phyloP scores from a whole-genome alignment of 1,139 yeast genomes.

The Meyerozyma sp. region DNA sequence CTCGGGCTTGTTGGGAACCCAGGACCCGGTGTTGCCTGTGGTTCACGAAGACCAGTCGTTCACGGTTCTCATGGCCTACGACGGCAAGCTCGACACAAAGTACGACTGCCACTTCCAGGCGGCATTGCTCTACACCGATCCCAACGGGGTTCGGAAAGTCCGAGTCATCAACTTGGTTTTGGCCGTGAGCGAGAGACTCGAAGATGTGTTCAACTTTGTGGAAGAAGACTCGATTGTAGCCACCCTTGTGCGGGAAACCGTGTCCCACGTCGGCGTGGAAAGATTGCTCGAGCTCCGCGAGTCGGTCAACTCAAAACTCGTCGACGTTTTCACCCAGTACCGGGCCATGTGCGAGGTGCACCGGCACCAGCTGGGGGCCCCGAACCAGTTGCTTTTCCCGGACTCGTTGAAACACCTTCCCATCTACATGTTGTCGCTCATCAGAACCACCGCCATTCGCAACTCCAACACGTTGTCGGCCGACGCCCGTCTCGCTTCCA shows the following conservation, averaged over 20 bases:
- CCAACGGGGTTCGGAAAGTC: conserved; percentile 71
- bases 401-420: conserved; percentile 73
- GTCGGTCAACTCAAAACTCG: conserved; percentile 58
- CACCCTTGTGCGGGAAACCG: conserved; percentile 67
- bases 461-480: conserved; percentile 39
- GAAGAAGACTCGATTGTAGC: conserved; percentile 78
- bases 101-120: conserved; percentile 89
- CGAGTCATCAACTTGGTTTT: conserved; percentile 80
- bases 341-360: conserved; percentile 50
- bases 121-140: conserved; percentile 79
- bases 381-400: conserved; percentile 75
- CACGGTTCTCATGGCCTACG: conserved; percentile 70
- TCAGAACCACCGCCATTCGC: conserved; percentile 63
- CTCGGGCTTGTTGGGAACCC: conserved; percentile 24
- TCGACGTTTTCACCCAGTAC: conserved; percentile 74
- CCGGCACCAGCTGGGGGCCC: conserved; percentile 39
- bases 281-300: conserved; percentile 61
- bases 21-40: conserved; percentile 70
- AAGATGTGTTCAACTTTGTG: conserved; percentile 73
- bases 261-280: conserved; percentile 55
- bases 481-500: conserved; percentile 58
- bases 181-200: conserved; percentile 70
- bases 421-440: conserved; percentile 59
- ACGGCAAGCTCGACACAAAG: conserved; percentile 66
- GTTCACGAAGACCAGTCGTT: conserved; percentile 62